Conservation (phyloP, 1,284 basidiomycete species). For the Golubevia pallescens region DNA sequence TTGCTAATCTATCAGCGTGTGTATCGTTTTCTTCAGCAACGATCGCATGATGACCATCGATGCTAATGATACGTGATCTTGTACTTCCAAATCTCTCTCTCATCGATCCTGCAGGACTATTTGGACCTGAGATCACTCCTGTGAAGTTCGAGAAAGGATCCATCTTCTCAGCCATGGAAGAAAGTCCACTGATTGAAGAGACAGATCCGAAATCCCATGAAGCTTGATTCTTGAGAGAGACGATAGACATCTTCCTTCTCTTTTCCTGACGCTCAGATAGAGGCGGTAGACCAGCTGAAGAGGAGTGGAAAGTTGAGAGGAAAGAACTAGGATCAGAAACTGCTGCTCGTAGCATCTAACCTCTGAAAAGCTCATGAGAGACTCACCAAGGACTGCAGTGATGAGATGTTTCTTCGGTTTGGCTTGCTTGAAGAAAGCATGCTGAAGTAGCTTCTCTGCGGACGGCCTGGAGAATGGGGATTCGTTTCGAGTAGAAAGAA, state of each 20-base stretch:
- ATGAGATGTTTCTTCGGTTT: constrained; percentile 79
- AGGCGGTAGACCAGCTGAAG: constrained; percentile 32
- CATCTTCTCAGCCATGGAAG: constrained; percentile 14
- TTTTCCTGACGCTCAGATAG: constrained; percentile 41
- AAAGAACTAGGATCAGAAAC: background rate
- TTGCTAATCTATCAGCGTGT: background rate
- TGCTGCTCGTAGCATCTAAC: no score
- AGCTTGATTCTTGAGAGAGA: constrained; percentile 26
- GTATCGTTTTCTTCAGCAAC: background rate
- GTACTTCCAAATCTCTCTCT: background rate
- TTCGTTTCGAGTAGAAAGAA: background rate
- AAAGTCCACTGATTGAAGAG: constrained; percentile 11
- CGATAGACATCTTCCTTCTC: constrained; percentile 30
- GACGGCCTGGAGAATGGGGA: constrained; percentile 70
- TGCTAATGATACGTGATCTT: background rate
- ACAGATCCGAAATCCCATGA: constrained; percentile 51
- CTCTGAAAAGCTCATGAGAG: no score
- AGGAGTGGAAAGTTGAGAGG: background rate
- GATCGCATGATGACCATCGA: background rate
- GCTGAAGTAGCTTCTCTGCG: constrained; percentile 77
- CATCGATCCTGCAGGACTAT: constrained; percentile 5
- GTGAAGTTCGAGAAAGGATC: constrained; percentile 50
- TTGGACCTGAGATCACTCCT: constrained; percentile 26
- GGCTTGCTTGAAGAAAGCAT: constrained; percentile 78
- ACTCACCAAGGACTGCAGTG: constrained; percentile 70